Conservation (phyloP, 805 yeast species). For the Sugiyamaella qingdaonensis region DNA sequence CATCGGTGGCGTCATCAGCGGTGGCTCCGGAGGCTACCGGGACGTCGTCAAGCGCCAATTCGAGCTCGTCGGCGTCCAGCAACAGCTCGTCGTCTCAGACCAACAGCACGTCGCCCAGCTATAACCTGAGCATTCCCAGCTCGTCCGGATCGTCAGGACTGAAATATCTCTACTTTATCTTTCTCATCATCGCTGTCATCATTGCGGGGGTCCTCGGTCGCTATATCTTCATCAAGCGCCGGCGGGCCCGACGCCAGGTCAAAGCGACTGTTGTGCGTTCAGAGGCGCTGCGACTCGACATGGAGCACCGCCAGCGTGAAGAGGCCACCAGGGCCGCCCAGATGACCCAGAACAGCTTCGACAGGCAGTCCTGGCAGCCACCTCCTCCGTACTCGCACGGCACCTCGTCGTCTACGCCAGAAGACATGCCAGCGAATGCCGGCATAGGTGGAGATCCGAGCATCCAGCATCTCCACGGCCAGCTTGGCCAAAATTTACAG, state of each 20-base stretch:
- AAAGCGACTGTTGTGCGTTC: conserved; percentile 16
- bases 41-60: not conserved
- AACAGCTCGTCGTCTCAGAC: conserved; percentile 1
- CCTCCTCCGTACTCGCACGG: conserved; percentile 8
- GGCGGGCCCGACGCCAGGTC: conserved; percentile 15
- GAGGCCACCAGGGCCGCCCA: not conserved
- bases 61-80: not conserved
- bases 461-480: too few species aligned
- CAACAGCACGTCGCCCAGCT: conserved; percentile 13
- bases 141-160: conserved; percentile 15
- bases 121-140: conserved; percentile 13
- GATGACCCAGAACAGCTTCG: not conserved
- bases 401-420: not conserved
- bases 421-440: not conserved
- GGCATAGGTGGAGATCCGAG: not conserved
- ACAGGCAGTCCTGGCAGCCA: conserved; percentile 6
- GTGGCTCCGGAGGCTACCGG: conserved; percentile 4
- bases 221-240: conserved; percentile 16
- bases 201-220: conserved; percentile 19
- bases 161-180: conserved; percentile 22
- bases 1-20: conserved; percentile 4
- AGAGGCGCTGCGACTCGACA: conserved; percentile 22
- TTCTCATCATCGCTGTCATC: conserved; percentile 20
- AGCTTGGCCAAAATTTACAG: too few species aligned
- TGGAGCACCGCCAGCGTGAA: conserved; percentile 5